Evolutionary conservation across 2,329 filamentous ascomycete species (phyloP).

Genomic region (Myriosclerotinia scirpicola): DNA sequence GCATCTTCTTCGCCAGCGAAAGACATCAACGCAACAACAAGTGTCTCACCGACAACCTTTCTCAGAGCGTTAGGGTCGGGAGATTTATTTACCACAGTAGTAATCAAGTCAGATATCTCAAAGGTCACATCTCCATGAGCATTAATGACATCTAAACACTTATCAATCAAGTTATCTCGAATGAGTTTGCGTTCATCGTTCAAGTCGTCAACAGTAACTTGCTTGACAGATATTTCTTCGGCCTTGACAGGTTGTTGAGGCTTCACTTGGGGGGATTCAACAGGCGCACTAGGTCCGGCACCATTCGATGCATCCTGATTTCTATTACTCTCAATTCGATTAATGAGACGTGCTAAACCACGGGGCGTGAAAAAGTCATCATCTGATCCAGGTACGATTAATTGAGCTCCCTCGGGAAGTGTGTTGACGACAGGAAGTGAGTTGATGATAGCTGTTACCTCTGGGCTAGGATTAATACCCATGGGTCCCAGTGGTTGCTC

Average conservation of each 20-base stretch:
- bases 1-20: constrained; percentile 61
- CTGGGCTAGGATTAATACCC: constrained; percentile 26
- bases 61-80: constrained; percentile 56
- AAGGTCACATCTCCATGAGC: constrained; percentile 86
- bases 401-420: constrained; percentile 7
- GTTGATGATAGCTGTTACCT: constrained; percentile 28
- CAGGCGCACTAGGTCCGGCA: constrained; percentile 10
- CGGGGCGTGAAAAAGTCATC: constrained; percentile 17
- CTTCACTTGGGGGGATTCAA: constrained; percentile 17
- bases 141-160: constrained; percentile 85
- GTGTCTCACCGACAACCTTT: constrained; percentile 75
- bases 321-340: constrained; percentile 22
- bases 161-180: constrained; percentile 77
- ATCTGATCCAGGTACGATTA: constrained; percentile 14
- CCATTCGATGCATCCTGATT: background rate
- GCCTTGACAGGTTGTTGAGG: constrained; percentile 20
- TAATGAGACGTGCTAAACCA: constrained; percentile 25
- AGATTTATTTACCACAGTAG: constrained; percentile 63
- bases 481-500: constrained; percentile 34
- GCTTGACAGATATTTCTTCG: constrained; percentile 26
- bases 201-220: constrained; percentile 71
- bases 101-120: constrained; percentile 84
- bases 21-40: constrained; percentile 80
- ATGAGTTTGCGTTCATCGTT: constrained; percentile 73
- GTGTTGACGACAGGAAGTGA: constrained; percentile 25